Percentiles rank a stretch among this genome's conserved stretches.
phyloP scores from a whole-genome alignment of 192 early-diverging fungal genomes.

The Dissophora ornata region DNA sequence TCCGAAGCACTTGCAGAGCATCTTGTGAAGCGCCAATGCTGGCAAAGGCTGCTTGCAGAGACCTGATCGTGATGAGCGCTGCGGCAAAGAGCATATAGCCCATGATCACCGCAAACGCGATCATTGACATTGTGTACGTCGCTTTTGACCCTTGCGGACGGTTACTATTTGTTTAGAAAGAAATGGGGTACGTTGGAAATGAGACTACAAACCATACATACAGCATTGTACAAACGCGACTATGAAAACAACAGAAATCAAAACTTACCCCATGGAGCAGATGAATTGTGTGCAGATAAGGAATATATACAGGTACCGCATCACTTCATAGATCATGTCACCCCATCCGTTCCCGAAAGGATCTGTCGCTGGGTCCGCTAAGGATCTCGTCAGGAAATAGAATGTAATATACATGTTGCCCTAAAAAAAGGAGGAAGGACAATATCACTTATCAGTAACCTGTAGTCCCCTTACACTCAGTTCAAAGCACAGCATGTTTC shows the following conservation, averaged over 20 bases:
- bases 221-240: too few species aligned
- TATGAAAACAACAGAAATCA: too few species aligned
- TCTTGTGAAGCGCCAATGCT: slow-evolving; percentile 45
- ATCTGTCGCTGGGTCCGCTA: slow-evolving; percentile 54
- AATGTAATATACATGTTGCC: slow-evolving; percentile 74
- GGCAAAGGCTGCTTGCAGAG: slow-evolving; percentile 44
- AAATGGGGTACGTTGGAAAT: not conserved
- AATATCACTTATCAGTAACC: too few species aligned
- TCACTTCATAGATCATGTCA: slow-evolving; percentile 54
- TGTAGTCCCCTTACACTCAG: too few species aligned
- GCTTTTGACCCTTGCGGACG: slow-evolving; percentile 73
- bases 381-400: slow-evolving; percentile 62
- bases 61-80: slow-evolving; percentile 58
- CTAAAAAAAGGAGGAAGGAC: slow-evolving; percentile 39
- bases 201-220: not conserved
- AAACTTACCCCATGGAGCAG: slow-evolving; percentile 61
- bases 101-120: slow-evolving; percentile 65
- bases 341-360: slow-evolving; percentile 62
- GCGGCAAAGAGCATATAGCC: slow-evolving; percentile 67
- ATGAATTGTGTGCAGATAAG: slow-evolving; percentile 61
- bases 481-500: too few species aligned
- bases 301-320: slow-evolving; percentile 64
- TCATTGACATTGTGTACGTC: slow-evolving; percentile 64
- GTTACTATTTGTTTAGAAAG: slow-evolving; percentile 64
- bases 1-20: slow-evolving; percentile 51